Evolutionary conservation across 2,329 filamentous ascomycete genomes (phyloP), one percentile per base, ranked within the genome.

Genomic region (Colletotrichum tamarilloi): DNA sequence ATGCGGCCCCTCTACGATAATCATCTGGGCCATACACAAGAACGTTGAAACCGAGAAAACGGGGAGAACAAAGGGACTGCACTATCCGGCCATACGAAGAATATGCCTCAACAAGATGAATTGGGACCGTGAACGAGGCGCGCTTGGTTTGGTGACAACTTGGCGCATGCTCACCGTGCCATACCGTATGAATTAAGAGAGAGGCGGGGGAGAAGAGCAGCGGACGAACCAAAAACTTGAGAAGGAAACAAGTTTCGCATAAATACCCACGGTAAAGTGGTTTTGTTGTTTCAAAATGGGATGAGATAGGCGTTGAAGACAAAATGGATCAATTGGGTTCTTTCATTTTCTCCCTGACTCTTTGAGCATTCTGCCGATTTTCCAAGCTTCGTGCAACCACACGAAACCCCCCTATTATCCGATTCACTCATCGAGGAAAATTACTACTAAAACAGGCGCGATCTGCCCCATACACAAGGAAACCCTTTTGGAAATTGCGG

Each of bases 251-350:
- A 67, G 35, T 52, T 66, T 30, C 68, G 59, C 46, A 65, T 52
- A 65, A 73, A 67, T 66, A 73, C 67, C 71, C 71, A 73, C 71
- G 68, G 77, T 75, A 76, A 62, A 76, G 69, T 76, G 76, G 77
- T 78, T 78, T 79, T 32, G 11, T 22, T 65, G 49, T 68, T 63
- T 67, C 52, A 55, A 67, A 77, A 75, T 71, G 74, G 78, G 76
- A 81, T 78, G 79, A 80, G 77, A 78, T 82, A 81, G 81, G 82
- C 82, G 81, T 84, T 82, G 76, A 82, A 81, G 80, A 81, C 76
- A 77, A 72, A 70, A 53, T 70, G 71, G 71, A 73, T 62, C 68
- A 69, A 57, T 69, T 42, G 57, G 68, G 63, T 62, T 71, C 38
- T 65, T 42, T 49, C 53, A 28, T 22, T 53, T 38, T 32, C 14